Evolutionary conservation across 768 basidiomycete species (phyloP).

Genomic region (Chalciporus piperatus): DNA sequence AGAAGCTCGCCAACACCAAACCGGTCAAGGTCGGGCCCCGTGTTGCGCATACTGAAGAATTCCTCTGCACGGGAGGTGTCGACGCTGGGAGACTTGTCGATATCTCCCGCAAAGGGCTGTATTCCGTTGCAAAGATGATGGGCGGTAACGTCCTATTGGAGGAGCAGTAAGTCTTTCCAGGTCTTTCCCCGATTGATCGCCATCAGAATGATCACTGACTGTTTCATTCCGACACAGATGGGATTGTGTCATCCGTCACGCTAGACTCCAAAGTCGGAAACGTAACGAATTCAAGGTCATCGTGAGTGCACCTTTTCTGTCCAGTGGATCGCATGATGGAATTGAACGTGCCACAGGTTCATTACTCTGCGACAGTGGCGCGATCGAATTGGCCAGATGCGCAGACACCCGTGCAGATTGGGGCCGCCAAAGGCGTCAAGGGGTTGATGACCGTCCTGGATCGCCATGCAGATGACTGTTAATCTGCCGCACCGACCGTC

Average conservation of each 20-base stretch:
- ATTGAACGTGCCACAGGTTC: constrained; percentile 27
- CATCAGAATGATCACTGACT: constrained; percentile 13
- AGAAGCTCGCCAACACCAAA: constrained; percentile 18
- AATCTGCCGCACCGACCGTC: not conserved
- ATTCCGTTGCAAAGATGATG: constrained; percentile 31
- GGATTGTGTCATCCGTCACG: constrained; percentile 35
- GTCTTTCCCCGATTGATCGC: constrained; percentile 10
- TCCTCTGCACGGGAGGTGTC: constrained; percentile 36
- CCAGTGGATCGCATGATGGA: constrained; percentile 8
- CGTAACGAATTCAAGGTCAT: constrained; percentile 34
- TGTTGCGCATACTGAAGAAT: constrained; percentile 34
- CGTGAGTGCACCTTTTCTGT: constrained; percentile 18
- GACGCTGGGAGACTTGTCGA: constrained; percentile 33
- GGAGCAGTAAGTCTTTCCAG: constrained; percentile 30
- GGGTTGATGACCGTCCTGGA: constrained; percentile 38
- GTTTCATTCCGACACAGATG: constrained; percentile 26
- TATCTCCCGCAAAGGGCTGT: constrained; percentile 32
- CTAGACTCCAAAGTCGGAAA: constrained; percentile 23
- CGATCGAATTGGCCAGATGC: constrained; percentile 35
- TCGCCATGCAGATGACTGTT: constrained; percentile 29
- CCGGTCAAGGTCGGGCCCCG: constrained; percentile 32
- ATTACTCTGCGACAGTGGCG: constrained; percentile 35
- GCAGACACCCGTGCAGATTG: constrained; percentile 35
- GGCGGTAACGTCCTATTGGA: constrained; percentile 38
- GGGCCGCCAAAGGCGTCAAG: constrained; percentile 33